Evolutionary conservation across 768 basidiomycete genomes (phyloP).

Genomic region (Peribolospora baueri): DNA sequence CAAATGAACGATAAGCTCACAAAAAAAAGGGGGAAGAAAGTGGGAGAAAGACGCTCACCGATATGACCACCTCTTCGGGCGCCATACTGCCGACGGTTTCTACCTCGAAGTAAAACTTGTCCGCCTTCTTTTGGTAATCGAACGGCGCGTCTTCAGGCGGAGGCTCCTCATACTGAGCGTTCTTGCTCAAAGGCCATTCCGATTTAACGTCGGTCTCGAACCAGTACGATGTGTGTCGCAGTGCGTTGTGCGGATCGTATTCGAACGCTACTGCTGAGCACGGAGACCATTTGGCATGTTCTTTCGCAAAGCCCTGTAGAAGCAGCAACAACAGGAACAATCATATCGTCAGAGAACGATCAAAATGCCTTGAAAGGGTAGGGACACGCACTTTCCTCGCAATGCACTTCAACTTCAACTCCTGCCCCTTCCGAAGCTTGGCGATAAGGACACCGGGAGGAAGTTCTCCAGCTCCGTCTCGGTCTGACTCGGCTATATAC

Average conservation of each 20-base stretch:
- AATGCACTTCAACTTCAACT: slow-evolving; percentile 55
- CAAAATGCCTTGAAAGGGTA: background rate
- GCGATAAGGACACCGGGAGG: slow-evolving; percentile 39
- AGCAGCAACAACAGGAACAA: background rate
- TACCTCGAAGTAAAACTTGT: slow-evolving; percentile 78
- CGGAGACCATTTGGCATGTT: slow-evolving; percentile 98
- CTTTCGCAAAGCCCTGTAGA: slow-evolving; percentile 74
- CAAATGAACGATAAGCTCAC: too few relatives aligned
- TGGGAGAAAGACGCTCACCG: slow-evolving; percentile 24
- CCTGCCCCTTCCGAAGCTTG: slow-evolving; percentile 84
- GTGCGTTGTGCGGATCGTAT: slow-evolving; percentile 92
- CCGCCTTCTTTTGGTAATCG: slow-evolving; percentile 66
- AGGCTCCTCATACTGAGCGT: slow-evolving; percentile 59
- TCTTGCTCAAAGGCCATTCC: slow-evolving; percentile 82
- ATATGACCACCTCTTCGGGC: slow-evolving; percentile 72
- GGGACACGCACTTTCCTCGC: slow-evolving; percentile 58
- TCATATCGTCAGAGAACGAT: background rate
- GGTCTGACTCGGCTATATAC: too few relatives aligned
- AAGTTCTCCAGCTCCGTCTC: background rate
- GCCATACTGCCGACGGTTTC: slow-evolving; percentile 78
- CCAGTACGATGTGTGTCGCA: slow-evolving; percentile 91
- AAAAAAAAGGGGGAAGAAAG: background rate
- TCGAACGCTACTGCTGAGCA: slow-evolving; percentile 86
- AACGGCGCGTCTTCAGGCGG: slow-evolving; percentile 60
- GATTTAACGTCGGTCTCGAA: slow-evolving; percentile 50